Conservation (phyloP, 208 protist genomes). For the Trypanosoma cruzi region DNA sequence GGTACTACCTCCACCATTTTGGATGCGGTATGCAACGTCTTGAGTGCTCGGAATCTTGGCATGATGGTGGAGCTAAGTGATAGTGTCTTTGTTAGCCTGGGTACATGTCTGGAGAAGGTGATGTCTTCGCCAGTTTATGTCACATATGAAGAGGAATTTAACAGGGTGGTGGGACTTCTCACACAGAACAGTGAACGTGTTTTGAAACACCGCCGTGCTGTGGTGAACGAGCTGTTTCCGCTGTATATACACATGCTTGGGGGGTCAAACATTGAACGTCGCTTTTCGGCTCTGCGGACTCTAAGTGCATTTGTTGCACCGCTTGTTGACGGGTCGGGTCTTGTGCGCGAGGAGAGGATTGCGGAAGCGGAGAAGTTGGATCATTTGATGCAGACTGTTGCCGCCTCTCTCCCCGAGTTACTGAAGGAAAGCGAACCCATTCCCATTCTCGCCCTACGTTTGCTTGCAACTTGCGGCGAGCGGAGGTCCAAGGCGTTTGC, state of each 20-base stretch:
- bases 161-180: conserved; percentile 63
- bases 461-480: conserved; percentile 72
- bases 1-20: conserved; percentile 38
- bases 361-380: conserved; percentile 35
- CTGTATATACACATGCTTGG: conserved; percentile 71
- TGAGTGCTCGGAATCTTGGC: conserved; percentile 52
- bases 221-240: conserved; percentile 54
- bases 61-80: conserved; percentile 44
- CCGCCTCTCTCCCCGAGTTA: conserved; percentile 41
- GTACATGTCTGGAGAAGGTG: conserved; percentile 68
- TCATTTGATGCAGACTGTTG: conserved; percentile 32
- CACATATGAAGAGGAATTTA: conserved; percentile 68
- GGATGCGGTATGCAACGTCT: conserved; percentile 53
- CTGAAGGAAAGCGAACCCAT: conserved; percentile 80
- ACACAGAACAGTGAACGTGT: conserved; percentile 49
- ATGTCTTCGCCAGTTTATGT: conserved; percentile 60
- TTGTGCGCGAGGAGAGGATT: conserved; percentile 2
- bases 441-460: conserved; percentile 82
- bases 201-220: conserved; percentile 43
- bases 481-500: conserved; percentile 44
- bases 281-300: conserved; percentile 71
- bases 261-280: conserved; percentile 44
- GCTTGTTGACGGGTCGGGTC: conserved; percentile 25
- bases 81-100: conserved; percentile 59
- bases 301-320: conserved; percentile 68